phyloP scores from a whole-genome alignment of 495 filamentous ascomycete genomes.

The Aspergillus nanangensis region DNA sequence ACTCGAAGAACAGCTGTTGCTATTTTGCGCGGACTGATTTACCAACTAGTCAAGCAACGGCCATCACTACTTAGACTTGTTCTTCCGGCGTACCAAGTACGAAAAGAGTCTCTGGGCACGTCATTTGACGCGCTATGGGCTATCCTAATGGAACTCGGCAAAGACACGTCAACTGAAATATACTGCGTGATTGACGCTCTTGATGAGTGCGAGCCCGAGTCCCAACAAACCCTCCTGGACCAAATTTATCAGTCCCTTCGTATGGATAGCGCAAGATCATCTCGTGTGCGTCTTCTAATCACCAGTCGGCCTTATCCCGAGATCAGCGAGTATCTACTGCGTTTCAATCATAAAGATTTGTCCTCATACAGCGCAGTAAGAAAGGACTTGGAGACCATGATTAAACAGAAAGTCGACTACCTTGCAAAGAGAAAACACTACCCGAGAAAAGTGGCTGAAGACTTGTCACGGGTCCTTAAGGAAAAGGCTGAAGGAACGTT shows the following conservation, averaged over 20 bases:
- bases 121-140: constrained; percentile 28
- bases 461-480: constrained; percentile 12
- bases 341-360: constrained; percentile 13
- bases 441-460: constrained; percentile 5
- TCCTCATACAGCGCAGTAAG: constrained; percentile 7
- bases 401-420: constrained; percentile 14
- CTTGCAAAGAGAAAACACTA: constrained; percentile 16
- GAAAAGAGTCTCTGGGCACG: constrained; percentile 15
- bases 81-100: constrained; percentile 15
- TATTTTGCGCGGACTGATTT: constrained; percentile 23
- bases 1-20: constrained; percentile 10
- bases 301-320: constrained; percentile 21
- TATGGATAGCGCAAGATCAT: not conserved
- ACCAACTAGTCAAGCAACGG: constrained; percentile 17
- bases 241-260: constrained; percentile 3
- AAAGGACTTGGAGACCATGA: constrained; percentile 15
- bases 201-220: constrained; percentile 23
- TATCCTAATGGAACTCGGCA: constrained; percentile 9
- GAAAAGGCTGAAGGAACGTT: constrained; percentile 26
- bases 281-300: constrained; percentile 16
- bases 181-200: constrained; percentile 25
- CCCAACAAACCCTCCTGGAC: constrained; percentile 12
- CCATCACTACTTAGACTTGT: constrained; percentile 15
- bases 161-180: constrained; percentile 4
- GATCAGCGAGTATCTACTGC: constrained; percentile 11